Percentiles rank a stretch among this genome's conserved stretches.
Evolutionary conservation across 2,329 filamentous ascomycete species (phyloP).

Genomic region (Penicillium hesseltinei): DNA sequence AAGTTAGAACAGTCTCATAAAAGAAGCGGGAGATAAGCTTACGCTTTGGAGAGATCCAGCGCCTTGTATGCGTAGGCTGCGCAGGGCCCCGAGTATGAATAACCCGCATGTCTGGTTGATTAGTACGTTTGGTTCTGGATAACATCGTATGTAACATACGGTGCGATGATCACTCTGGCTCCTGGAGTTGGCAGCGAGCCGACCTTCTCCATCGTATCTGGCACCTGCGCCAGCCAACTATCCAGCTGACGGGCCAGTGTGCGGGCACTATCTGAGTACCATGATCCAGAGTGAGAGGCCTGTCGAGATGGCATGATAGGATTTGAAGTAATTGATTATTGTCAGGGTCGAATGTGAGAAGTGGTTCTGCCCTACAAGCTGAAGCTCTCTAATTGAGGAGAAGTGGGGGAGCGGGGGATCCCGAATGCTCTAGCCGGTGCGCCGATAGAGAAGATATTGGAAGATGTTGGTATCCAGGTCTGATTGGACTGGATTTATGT

Average conservation of each 20-base stretch:
- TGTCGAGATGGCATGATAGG: conserved; percentile 45
- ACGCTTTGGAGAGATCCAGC: conserved; percentile 76
- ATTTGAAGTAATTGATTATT: neutral
- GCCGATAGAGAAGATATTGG: neutral
- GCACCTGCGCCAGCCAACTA: conserved; percentile 69
- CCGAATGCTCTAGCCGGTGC: neutral
- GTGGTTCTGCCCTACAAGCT: conserved; percentile 4
- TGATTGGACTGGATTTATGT: neutral
- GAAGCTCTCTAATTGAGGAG: conserved; percentile 17
- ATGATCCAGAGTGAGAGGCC: conserved; percentile 79
- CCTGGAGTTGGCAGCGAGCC: conserved; percentile 66
- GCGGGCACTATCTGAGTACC: conserved; percentile 68
- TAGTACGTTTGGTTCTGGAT: conserved; percentile 11
- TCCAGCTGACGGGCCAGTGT: conserved; percentile 70
- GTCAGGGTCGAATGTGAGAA: neutral
- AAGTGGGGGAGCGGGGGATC: conserved; percentile 30
- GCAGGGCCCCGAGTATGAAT: conserved; percentile 83
- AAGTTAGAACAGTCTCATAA: conserved; percentile 3
- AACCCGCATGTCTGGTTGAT: conserved; percentile 77
- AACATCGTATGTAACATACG: conserved; percentile 60
- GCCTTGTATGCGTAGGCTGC: conserved; percentile 94
- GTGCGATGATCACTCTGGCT: conserved; percentile 84
- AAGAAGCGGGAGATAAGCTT: conserved; percentile 30
- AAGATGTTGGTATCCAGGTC: neutral
- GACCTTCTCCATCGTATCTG: conserved; percentile 61